These are phyloP conservation scores for Gossypium herbaceum DNA, from an alignment of 345 rosid species.

Conservation along the genomic window DNA sequence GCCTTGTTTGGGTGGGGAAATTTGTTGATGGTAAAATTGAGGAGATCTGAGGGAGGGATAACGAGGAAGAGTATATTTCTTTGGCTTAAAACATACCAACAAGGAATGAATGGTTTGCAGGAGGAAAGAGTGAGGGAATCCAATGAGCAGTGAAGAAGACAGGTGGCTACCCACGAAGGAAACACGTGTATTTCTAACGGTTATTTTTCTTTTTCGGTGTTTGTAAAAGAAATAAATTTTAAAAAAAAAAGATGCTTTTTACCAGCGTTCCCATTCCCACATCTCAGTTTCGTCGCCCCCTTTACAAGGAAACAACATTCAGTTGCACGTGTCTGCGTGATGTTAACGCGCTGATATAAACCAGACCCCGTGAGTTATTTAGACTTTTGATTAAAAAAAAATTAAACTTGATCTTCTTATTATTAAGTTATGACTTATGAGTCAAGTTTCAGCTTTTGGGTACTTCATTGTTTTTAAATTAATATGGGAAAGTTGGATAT, in stretches of 20 bases:
- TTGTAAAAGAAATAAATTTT: background rate
- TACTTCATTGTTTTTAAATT: too few relatives aligned
- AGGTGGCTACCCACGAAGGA: conserved; percentile 33
- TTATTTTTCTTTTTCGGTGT: conserved; percentile 30
- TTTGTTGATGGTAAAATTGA: conserved; percentile 21
- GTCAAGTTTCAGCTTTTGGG: too few relatives aligned
- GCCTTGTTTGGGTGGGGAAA: background rate
- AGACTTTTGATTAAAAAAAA: too few relatives aligned
- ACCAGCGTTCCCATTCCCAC: background rate
- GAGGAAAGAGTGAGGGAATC: conserved; percentile 27
- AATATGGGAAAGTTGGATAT: too few relatives aligned
- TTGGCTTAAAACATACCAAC: conserved; percentile 24
- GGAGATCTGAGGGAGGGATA: conserved; percentile 18
- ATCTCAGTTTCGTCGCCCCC: background rate
- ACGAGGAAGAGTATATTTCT: background rate
- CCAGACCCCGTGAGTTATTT: too few relatives aligned
- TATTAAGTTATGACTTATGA: too few relatives aligned
- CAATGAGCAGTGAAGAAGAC: conserved; percentile 43
- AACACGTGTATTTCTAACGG: conserved; percentile 63
- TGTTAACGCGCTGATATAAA: background rate
- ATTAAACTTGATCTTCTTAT: too few relatives aligned
- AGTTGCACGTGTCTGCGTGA: conserved; percentile 4
- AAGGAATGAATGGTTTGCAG: conserved; percentile 9
- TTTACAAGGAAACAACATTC: conserved; percentile 2
- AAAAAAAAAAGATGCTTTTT: background rate